Percentiles rank a stretch among this genome's conserved stretches.
Conservation (phyloP, 164 flowering plant genomes). For the Cinnamomum chago region DNA sequence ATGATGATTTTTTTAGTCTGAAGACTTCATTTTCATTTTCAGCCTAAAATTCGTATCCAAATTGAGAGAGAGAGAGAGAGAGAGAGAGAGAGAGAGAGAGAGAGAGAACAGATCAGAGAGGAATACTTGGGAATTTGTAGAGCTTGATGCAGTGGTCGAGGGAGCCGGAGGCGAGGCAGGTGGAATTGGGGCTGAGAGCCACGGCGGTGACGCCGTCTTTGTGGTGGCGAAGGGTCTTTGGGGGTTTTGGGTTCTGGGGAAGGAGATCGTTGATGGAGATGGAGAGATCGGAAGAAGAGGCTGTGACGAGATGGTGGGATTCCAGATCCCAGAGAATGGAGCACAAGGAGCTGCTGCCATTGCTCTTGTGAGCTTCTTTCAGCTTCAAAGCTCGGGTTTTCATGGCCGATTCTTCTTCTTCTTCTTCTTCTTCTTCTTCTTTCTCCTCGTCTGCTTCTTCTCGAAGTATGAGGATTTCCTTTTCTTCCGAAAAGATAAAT, state of each 20-base stretch:
- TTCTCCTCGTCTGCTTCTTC: background rate
- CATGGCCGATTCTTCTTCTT: slow-evolving; percentile 40
- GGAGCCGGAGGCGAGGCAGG: slow-evolving; percentile 96
- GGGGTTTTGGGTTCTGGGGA: slow-evolving; percentile 34
- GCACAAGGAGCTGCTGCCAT: slow-evolving; percentile 42
- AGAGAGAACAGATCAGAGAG: too few relatives aligned
- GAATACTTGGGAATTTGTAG: slow-evolving; percentile 77
- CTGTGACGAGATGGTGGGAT: slow-evolving; percentile 67
- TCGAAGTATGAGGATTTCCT: background rate
- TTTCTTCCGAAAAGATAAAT: background rate
- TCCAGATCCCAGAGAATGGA: slow-evolving; percentile 64
- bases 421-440: background rate
- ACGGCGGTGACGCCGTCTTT: slow-evolving; percentile 82
- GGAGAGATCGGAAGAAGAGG: slow-evolving; percentile 62
- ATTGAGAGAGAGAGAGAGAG: too few relatives aligned
- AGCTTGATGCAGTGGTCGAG: slow-evolving; percentile 89
- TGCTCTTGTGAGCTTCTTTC: slow-evolving; percentile 70
- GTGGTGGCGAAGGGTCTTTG: slow-evolving; percentile 62
- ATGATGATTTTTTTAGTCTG: too few relatives aligned
- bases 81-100: too few relatives aligned
- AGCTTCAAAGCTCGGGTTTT: slow-evolving; percentile 71
- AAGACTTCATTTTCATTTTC: background rate
- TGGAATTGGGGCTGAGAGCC: slow-evolving; percentile 83
- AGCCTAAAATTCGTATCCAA: too few relatives aligned
- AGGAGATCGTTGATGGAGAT: slow-evolving; percentile 62